Evolutionary conservation across 2,329 filamentous ascomycete genomes (phyloP).

Genomic region (Teratosphaeria epicoccoides): DNA sequence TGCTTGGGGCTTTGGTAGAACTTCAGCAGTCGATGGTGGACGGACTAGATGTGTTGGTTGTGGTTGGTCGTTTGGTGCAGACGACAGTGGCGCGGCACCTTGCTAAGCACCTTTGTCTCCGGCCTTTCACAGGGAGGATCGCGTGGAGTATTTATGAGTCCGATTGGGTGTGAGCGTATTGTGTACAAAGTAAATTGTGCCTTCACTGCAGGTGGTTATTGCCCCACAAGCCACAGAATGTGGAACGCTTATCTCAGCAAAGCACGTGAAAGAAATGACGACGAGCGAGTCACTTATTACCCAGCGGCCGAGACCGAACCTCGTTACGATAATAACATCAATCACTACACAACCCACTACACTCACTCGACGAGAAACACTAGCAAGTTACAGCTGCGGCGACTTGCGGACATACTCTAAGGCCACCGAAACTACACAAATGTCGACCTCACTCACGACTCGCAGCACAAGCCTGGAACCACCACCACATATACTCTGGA

Average conservation of each 20-base stretch:
- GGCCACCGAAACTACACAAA: conserved; percentile 9
- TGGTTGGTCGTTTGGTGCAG: neutral
- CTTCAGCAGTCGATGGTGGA: neutral
- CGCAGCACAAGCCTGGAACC: conserved; percentile 10
- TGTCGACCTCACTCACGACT: conserved; percentile 15
- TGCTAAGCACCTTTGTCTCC: neutral
- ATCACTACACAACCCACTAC: neutral
- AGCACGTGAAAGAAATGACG: neutral
- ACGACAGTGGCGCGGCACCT: neutral
- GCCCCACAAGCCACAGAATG: neutral
- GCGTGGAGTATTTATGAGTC: neutral
- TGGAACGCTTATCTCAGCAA: too few relatives aligned
- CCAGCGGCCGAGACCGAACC: neutral
- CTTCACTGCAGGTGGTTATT: too few relatives aligned
- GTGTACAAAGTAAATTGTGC: too few relatives aligned
- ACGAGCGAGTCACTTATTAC: neutral
- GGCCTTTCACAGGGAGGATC: neutral
- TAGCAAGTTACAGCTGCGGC: neutral
- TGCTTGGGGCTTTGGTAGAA: neutral
- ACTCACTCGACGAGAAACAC: neutral
- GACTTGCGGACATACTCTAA: neutral
- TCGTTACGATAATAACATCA: neutral
- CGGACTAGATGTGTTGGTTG: neutral
- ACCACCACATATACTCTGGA: conserved; percentile 14
- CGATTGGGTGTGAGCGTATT: neutral